Base-by-base conservation (phyloP, 177 flowering plant species). In the Vitis hybrid region DNA sequence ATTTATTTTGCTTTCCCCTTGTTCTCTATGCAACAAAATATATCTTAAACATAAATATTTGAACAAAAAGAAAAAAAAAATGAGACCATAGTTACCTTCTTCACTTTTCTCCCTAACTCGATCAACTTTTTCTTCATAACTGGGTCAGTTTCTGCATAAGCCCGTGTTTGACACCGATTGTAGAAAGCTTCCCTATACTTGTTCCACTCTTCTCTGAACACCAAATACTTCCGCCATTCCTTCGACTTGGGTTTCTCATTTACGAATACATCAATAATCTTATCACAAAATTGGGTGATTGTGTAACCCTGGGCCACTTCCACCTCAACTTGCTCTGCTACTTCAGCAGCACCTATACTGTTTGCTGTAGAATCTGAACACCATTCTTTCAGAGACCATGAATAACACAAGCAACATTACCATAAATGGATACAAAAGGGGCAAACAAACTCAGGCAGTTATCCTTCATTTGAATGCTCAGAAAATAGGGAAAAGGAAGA, bases 131-230 rank as follows among this genome's bases (percentile, higher is more conserved):
- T 79, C 79, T 83, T 89, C 81, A 84, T 69, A 48, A 32, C 52
- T 1, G 77, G 76, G 79, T 94, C 95, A 60, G 15, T 75, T 76
- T 92, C 97, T 11, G 64, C 60, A 60, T 85, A 86, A 0, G 93
- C 93, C 48, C 88, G 81, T 1, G 69, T 74, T 56, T 55, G 80
- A 70, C 98, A 94, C 64, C 88, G 84, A 54, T 23, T 71, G 58
- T 91, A 92, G 75, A 94, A 94, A 54, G 79, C 80, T 4, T 91
- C 91, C 64, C 84, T 80, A 39, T 94, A 92, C 75, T 85, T 92
- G n/a, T 80, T 85, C 98, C 98, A 94, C 65, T 94, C 98, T 45
- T 94, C 93, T 70, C 97, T 82, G 65, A 91, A 87, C 68, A 87
- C 83, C 85, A 94, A 76, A 50, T 86, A 86, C 83, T 83, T 91